Percentiles rank a stretch among this genome's conserved stretches.
phyloP scores from a whole-genome alignment of 495 filamentous ascomycete genomes.

The Wilcoxina mikolae region DNA sequence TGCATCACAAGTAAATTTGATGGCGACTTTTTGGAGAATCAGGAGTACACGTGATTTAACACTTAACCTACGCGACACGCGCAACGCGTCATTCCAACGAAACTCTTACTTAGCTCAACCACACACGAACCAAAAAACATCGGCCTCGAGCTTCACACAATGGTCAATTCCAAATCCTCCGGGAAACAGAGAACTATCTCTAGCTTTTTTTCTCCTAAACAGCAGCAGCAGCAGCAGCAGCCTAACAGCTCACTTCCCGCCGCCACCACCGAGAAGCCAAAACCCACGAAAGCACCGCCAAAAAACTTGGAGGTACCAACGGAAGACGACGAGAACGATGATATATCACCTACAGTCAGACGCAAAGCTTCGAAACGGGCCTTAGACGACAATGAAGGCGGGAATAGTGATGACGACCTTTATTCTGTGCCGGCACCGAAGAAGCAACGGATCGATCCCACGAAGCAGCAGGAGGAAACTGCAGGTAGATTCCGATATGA shows the following conservation, averaged over 20 bases:
- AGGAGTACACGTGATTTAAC: background rate
- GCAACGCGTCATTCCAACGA: background rate
- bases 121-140: background rate
- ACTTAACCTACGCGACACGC: background rate
- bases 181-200: background rate
- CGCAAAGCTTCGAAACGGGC: constrained; percentile 9
- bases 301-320: constrained; percentile 10
- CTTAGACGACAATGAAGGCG: constrained; percentile 16
- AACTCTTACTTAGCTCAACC: background rate
- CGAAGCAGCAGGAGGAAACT: background rate
- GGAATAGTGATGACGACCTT: constrained; percentile 18
- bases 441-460: constrained; percentile 22
- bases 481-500: constrained; percentile 16
- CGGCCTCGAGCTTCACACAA: background rate
- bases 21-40: too few relatives aligned
- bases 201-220: background rate
- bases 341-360: background rate
- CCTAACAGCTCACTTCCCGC: background rate
- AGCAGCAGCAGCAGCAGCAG: background rate
- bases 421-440: constrained; percentile 31
- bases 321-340: constrained; percentile 5
- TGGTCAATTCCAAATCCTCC: constrained; percentile 12
- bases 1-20: too few relatives aligned
- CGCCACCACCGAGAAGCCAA: constrained; percentile 6
- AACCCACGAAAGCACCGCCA: constrained; percentile 5